Base-by-base conservation (phyloP, 106 monocot species). In the Dendrobium catenatum region DNA sequence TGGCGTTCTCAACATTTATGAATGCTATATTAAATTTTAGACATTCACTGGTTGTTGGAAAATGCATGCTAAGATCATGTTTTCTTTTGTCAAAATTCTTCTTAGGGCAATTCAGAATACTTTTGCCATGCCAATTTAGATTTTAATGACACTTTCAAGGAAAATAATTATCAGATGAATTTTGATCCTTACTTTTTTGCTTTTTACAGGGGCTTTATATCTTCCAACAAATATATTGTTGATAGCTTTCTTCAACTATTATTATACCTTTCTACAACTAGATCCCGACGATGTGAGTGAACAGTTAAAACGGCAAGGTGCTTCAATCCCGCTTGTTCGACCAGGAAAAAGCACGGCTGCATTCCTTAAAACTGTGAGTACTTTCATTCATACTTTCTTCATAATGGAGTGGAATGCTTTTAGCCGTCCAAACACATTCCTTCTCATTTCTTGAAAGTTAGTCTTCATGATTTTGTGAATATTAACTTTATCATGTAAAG, bases 281-380 rank as follows among this genome's bases (percentile, higher is more conserved):
- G 99, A 99, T 85, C 99, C 99, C 78, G 93, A 95, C 80, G 99
- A 99, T 91, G 89, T 99, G 31, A 99, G 99, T 37, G 95, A 99
- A 79, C 95, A 99, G 80, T 87, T 99, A 82, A 99, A 99, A 86
- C 93, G 99, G 22, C 93, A 91, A 81, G 99, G 99, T 55, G 99
- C 99, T 87, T 99, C 99, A 55, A 99, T 99, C 43, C 99, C 99
- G 16, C 90, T 95, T 68, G 99, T 99, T 46, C 80, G 99, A 48
- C 99, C 95, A 29, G 99, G 95, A 76, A 95, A 99, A 84, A 95
- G 91, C 84, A 99, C 99, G 31, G 95, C 99, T 73, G 84, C 91
- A 46, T 99, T 84, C 83, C 82, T 99, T 47, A 99, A 93, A 86
- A 99, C 93, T 42, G 99, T 99, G 81, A 86, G 92, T 81, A 55